Evolutionary conservation across 164 flowering plant species (phyloP).

Genomic region (Vitis amurensis): DNA sequence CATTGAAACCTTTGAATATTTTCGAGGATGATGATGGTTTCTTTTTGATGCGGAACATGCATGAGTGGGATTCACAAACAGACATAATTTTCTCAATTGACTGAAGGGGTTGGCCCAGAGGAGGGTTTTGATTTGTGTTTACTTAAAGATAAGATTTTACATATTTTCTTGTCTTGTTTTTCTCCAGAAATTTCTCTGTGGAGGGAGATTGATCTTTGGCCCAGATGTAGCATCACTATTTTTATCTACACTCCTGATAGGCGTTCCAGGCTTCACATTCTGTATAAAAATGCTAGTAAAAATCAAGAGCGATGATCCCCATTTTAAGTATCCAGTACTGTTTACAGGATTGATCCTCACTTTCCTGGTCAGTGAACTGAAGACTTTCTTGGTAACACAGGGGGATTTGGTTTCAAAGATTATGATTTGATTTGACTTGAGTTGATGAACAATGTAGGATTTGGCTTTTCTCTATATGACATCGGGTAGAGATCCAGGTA

Average conservation of each 20-base stretch:
- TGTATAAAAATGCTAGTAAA: slow-evolving; percentile 31
- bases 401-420: neutral
- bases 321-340: slow-evolving; percentile 31
- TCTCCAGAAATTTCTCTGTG: slow-evolving; percentile 50
- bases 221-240: slow-evolving; percentile 52
- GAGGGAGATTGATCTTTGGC: slow-evolving; percentile 60
- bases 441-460: slow-evolving; percentile 19
- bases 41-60: too few species aligned
- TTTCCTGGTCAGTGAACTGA: slow-evolving; percentile 37
- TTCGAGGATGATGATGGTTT: too few species aligned
- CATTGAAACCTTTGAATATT: too few species aligned
- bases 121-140: too few species aligned
- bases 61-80: too few species aligned
- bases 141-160: too few species aligned
- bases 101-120: too few species aligned
- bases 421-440: neutral
- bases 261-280: slow-evolving; percentile 47
- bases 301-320: slow-evolving; percentile 19
- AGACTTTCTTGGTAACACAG: neutral
- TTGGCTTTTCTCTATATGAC: slow-evolving; percentile 37
- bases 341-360: slow-evolving; percentile 41
- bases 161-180: slow-evolving; percentile 7
- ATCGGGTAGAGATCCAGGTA: slow-evolving; percentile 36
- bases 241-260: slow-evolving; percentile 42
- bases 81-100: too few species aligned